Base-by-base conservation (phyloP, 2,329 filamentous ascomycete genomes). In the Ophiostoma sp. region DNA sequence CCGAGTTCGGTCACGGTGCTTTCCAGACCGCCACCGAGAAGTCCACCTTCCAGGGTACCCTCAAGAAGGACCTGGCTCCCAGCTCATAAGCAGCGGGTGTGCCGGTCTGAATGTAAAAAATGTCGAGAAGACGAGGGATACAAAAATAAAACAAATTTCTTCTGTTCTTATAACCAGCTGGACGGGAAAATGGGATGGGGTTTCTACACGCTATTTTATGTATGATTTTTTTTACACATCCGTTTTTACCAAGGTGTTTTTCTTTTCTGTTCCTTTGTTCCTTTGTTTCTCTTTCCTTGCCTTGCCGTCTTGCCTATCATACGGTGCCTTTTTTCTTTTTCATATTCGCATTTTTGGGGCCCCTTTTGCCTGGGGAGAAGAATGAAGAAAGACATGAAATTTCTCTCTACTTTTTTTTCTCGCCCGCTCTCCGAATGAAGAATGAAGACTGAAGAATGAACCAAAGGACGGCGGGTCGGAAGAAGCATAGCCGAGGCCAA, bases 11-110 rank as follows among this genome's bases (percentile, higher is more conserved):
- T 83, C 95, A 99, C 86, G 95, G 95, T 89, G 94, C 93, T 78
- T 99, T 96, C 92, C 95, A 99, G 87, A 99, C 95, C 73, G 85
- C 90, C 75, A 90, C 91, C 79, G 95, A 99, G 91, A 99, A 99
- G 93, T 92, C 91, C 85, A 89, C 92, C 81, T 95, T 92, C 87
- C 82, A 97, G 84, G 95, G 95, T 85, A 96, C 93, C 70, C 92
- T 99, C 91, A 99, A 99, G 93, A 99, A 98, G 92, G 95, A 99
- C 77, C 80, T 87, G 71, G 81, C 79, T 74, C 75, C 80, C 76
- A 83, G 74, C 77, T 77, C 78, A 72, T 81, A 80, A 76, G 72
- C 69, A 70, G 55, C n/a, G 12, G 49, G 49, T 38, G 52, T 55
- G 66, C 41, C 63, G 67, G 67, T 68, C 62, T 62, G 55, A 65